A percentile compares a stretch with the other conserved stretches of the same genome.
Conservation (phyloP, 164 flowering plant genomes). For the Taxillus chinensis region DNA sequence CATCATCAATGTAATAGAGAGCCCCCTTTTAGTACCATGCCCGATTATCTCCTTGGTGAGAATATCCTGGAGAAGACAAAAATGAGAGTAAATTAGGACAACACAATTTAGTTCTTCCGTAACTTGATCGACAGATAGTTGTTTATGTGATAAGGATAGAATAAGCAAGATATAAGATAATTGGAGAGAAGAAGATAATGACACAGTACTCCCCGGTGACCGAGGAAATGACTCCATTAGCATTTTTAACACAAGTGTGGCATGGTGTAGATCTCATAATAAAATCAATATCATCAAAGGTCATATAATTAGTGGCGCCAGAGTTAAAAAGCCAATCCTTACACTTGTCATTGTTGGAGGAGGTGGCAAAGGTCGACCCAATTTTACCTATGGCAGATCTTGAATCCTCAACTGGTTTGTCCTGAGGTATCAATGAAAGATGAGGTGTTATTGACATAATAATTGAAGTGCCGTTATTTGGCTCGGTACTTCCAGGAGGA, state of each 20-base stretch:
- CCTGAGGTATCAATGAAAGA: neutral
- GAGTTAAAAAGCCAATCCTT: neutral
- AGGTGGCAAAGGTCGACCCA: neutral
- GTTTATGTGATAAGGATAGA: neutral
- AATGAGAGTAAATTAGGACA: neutral
- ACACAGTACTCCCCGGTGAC: neutral
- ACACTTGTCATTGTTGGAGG: neutral
- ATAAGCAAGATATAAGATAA: neutral
- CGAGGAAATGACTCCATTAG: no score
- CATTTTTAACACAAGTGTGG: neutral
- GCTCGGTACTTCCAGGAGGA: neutral
- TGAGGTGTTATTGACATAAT: neutral
- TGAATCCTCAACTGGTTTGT: neutral
- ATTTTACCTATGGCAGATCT: neutral
- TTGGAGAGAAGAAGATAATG: neutral
- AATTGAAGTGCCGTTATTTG: neutral
- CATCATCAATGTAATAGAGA: neutral
- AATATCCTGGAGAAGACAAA: no score
- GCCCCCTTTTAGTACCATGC: neutral
- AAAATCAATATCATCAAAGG: neutral
- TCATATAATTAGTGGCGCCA: constrained; percentile 3
- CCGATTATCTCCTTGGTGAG: no score
- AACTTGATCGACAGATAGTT: neutral
- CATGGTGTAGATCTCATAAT: neutral
- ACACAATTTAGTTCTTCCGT: neutral